Base-by-base conservation (phyloP, 2,329 filamentous ascomycete genomes). In the Hymenoscyphus salicellus region DNA sequence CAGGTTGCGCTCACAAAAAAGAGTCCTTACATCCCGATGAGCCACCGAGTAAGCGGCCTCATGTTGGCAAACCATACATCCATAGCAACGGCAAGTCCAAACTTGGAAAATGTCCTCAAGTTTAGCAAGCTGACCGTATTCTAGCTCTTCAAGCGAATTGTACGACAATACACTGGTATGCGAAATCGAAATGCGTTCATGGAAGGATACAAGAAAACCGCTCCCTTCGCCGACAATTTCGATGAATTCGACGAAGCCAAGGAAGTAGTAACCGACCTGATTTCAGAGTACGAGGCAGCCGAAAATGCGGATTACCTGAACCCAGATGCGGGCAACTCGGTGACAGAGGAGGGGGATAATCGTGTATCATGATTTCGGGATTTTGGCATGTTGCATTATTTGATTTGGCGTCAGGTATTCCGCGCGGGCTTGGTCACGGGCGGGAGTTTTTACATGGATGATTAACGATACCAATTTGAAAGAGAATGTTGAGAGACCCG, bases 41-140 rank as follows among this genome's bases (percentile, higher is more conserved):
- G 91, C 70, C 93, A 97, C 75, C 89, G 95, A 58, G 95, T 99
- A 62, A 97, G 92, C 69, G 95, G 95, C 1, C 84, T 99, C 65
- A 99, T 99, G 95, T 82, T 99, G 65, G 95, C 95, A 14, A 99
- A 99, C 76, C 95, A 99, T 77, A 99, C 95, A 0, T 96, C 93
- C 69, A 96, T 99, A 71, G 92, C 94, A 57, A 97, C 95, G 28
- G 87, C 89, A 81, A 72, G 84, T 78, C 14, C 36, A n/a, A 17
- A 49, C 5, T 20, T 30, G 30, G 49, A 3, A 20, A 52, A 26
- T 57, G 3, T 30, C 67, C 55, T 67, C 28, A 61, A 41, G 26
- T 36, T 10, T 17, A 16, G 4, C 10, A 30, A 49, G 55, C 46
- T 58, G 65, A 67, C 66, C 7, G 55, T 58, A 52, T 8, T 63